Base-by-base conservation (phyloP, 345 rosid species). In the Sapria himalayana region DNA sequence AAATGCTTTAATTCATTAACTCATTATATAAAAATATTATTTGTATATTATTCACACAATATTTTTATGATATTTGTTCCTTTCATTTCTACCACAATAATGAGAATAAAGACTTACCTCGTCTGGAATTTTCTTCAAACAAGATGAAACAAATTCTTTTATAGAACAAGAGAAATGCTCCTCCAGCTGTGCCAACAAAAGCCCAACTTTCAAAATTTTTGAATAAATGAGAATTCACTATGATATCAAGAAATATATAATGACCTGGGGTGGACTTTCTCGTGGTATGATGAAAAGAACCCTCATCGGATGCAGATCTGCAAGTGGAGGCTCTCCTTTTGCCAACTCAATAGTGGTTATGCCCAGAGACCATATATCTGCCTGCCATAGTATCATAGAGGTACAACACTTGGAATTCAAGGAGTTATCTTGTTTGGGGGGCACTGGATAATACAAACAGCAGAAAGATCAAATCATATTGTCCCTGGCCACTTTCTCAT, bases 291-390 rank as follows among this genome's bases (percentile, higher is more conserved):
- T 91, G 47, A 91, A 91, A 50, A 91, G 96, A 54, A 84, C 99
- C 65, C 96, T 77, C 99, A 91, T 84, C 36, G 99, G 99, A 57
- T 80, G 99, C 58, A 91, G 94, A 71, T 84, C 99, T 19, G 99
- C 81, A 44, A 91, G 85, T 27, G 99, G 99, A 56, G 99, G 99
- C 65, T 91, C 99, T 63, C 96, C 99, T 60, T 84, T 91, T 6
- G 99, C 99, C 99, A 91, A 84, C 70, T 91, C 99, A 37, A 91
- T 91, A 27, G 81, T 76, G 46, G 99, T 91, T 66, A 91, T 91
- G 48, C 99, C 99, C 11, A 91, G 64, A 51, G 99, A 91, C 99
- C 96, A 91, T 24, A 91, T 80, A 69, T 91, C 99, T 25, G 94
- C 99, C 99, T 91, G 76, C 53, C 33, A 66, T 44, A 19, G 37